A percentile compares a stretch with the other conserved stretches of the same genome.
These are phyloP conservation scores for Apiotrichum montevideense DNA, from an alignment of 1,284 basidiomycete species.

Conservation along the genomic window DNA sequence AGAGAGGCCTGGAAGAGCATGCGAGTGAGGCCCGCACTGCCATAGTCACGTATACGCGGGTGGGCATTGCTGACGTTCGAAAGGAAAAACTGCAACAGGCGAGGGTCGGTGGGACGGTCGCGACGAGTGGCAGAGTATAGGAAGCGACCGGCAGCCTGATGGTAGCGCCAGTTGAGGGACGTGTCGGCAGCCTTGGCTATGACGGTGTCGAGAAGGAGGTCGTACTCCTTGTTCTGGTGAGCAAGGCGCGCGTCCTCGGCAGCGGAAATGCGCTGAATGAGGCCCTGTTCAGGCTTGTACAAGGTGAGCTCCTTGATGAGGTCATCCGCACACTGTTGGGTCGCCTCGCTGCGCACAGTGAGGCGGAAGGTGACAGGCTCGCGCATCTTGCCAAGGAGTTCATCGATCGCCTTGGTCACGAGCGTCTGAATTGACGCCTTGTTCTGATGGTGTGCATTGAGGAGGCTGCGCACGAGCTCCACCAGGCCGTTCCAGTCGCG, in stretches of 20 bases:
- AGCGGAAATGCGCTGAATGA: constrained; percentile 36
- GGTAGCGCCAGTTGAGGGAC: constrained; percentile 76
- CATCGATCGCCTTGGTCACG: constrained; percentile 64
- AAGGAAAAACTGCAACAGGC: constrained; percentile 64
- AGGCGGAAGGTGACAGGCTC: constrained; percentile 37
- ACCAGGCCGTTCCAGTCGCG: constrained; percentile 64
- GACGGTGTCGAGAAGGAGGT: constrained; percentile 52
- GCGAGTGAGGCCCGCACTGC: constrained; percentile 67
- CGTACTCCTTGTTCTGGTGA: constrained; percentile 45
- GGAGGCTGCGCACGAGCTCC: constrained; percentile 62
- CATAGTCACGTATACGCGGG: constrained; percentile 66
- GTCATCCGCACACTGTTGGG: constrained; percentile 31
- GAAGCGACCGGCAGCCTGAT: constrained; percentile 69
- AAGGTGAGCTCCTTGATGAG: constrained; percentile 19
- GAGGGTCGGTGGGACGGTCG: constrained; percentile 61
- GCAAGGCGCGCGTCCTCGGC: constrained; percentile 30
- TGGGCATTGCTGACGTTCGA: constrained; percentile 69
- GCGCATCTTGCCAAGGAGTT: constrained; percentile 46
- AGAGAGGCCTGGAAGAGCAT: constrained; percentile 74
- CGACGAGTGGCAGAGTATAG: constrained; percentile 67
- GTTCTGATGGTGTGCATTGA: constrained; percentile 84
- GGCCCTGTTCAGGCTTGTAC: constrained; percentile 22
- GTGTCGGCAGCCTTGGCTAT: constrained; percentile 58
- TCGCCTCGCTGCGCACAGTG: constrained; percentile 19
- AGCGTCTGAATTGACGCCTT: constrained; percentile 93